A percentile compares a stretch with the other conserved stretches of the same genome.
Evolutionary conservation across 2,329 filamentous ascomycete species (phyloP).

Genomic region (Epichloe glyceriae): DNA sequence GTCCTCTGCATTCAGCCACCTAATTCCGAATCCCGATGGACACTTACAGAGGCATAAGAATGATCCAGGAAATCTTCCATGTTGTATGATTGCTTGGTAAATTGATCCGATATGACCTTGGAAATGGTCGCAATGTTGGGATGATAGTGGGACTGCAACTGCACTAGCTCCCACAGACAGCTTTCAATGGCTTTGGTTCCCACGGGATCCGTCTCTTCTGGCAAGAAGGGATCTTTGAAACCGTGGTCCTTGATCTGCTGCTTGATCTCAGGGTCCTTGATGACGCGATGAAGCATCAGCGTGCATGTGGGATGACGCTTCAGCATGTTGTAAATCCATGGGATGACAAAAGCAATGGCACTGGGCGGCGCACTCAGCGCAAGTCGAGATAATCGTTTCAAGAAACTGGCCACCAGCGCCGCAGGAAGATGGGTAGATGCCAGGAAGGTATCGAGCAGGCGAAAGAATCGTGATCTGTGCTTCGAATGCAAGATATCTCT

Average conservation of each 20-base stretch:
- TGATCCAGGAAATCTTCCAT: slow-evolving; percentile 97
- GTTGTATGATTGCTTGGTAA: slow-evolving; percentile 89
- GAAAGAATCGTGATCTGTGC: slow-evolving; percentile 86
- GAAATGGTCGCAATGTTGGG: slow-evolving; percentile 91
- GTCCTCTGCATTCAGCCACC: not conserved
- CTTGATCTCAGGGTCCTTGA: slow-evolving; percentile 43
- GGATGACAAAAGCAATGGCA: slow-evolving; percentile 77
- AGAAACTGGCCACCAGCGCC: slow-evolving; percentile 82
- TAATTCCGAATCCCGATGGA: not conserved
- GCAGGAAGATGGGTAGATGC: slow-evolving; percentile 85
- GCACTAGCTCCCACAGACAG: slow-evolving; percentile 88
- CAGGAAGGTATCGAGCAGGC: slow-evolving; percentile 81
- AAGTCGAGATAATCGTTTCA: slow-evolving; percentile 81
- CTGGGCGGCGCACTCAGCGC: slow-evolving; percentile 80
- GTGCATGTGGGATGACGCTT: slow-evolving; percentile 82
- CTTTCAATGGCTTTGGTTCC: slow-evolving; percentile 80
- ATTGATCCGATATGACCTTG: slow-evolving; percentile 90
- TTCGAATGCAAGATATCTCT: slow-evolving; percentile 81
- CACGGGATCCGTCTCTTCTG: slow-evolving; percentile 68
- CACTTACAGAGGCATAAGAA: slow-evolving; percentile 69
- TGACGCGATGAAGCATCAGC: slow-evolving; percentile 85
- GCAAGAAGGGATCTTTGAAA: slow-evolving; percentile 60
- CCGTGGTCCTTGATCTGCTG: slow-evolving; percentile 47
- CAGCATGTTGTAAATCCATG: slow-evolving; percentile 91
- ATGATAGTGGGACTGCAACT: slow-evolving; percentile 85